Evolutionary conservation across 2,329 filamentous ascomycete genomes (phyloP).

Genomic region (Chrysoporthe austroafricana): DNA sequence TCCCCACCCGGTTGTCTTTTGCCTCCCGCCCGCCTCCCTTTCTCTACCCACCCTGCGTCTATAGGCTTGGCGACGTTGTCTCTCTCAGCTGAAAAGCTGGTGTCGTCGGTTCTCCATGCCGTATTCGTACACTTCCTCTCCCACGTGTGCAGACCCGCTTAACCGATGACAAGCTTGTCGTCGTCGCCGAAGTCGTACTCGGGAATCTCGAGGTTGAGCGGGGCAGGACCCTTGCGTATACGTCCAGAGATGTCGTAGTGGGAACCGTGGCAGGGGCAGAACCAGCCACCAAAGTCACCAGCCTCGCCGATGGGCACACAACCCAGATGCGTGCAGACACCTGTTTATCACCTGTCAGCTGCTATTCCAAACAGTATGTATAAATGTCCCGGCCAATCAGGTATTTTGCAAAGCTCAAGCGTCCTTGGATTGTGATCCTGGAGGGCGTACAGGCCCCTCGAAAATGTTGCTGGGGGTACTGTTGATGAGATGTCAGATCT

Average conservation of each 20-base stretch:
- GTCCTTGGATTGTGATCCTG: not conserved
- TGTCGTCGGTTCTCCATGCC: constrained; percentile 11
- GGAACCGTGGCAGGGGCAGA: constrained; percentile 99
- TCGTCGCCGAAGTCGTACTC: constrained; percentile 92
- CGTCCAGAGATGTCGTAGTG: constrained; percentile 99
- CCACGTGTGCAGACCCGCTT: constrained; percentile 43
- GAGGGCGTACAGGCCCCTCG: not conserved
- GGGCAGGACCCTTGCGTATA: constrained; percentile 95
- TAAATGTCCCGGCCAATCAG: too few relatives aligned
- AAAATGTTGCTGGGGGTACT: not conserved
- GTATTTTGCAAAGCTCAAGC: not conserved
- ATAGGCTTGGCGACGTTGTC: constrained; percentile 22
- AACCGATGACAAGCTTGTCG: constrained; percentile 89
- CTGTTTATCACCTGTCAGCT: constrained; percentile 46
- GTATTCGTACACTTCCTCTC: constrained; percentile 25
- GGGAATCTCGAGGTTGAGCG: constrained; percentile 96
- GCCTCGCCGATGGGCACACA: constrained; percentile 99
- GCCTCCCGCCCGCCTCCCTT: not conserved
- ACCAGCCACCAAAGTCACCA: constrained; percentile 98
- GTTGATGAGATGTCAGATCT: constrained; percentile 30
- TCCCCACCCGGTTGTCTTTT: constrained; percentile 20
- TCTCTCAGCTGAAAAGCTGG: not conserved
- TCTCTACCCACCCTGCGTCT: constrained; percentile 21
- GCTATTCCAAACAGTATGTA: not conserved
- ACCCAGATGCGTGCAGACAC: constrained; percentile 98